Percentiles rank a stretch among this genome's conserved stretches.
phyloP scores from a whole-genome alignment of 768 basidiomycete species.

The Pleurotus pulmonarius region DNA sequence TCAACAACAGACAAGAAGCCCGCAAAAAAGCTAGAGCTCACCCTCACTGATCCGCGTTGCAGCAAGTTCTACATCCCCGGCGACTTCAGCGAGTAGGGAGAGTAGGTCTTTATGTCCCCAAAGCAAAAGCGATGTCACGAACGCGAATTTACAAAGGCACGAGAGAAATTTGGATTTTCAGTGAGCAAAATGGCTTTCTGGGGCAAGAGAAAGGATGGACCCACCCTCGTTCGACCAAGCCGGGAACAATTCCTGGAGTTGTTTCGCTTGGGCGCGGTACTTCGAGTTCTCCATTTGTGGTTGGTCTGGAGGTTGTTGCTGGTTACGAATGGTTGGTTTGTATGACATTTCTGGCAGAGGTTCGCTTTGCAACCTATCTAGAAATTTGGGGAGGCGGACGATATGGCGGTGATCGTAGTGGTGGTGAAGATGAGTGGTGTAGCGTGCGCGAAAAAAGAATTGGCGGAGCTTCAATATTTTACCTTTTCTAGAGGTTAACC shows the following conservation, averaged over 20 bases:
- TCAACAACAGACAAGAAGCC: background rate
- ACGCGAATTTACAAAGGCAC: background rate
- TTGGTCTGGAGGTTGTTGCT: constrained; percentile 29
- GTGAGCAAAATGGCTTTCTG: constrained; percentile 22
- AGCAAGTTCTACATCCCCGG: constrained; percentile 67
- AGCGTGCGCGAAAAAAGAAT: background rate
- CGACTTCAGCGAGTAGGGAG: constrained; percentile 62
- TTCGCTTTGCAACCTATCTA: background rate
- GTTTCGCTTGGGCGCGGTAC: constrained; percentile 49
- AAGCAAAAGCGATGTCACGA: background rate
- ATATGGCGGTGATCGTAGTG: background rate
- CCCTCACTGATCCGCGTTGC: constrained; percentile 77
- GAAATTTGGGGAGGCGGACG: background rate
- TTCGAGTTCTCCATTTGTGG: constrained; percentile 33
- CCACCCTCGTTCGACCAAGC: constrained; percentile 67
- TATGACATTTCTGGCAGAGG: constrained; percentile 34
- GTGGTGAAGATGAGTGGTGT: background rate
- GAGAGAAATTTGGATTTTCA: constrained; percentile 14
- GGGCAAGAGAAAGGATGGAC: constrained; percentile 12
- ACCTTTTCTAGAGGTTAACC: no score
- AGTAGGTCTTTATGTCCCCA: constrained; percentile 50
- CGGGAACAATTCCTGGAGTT: constrained; percentile 72
- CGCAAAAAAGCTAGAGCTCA: constrained; percentile 21
- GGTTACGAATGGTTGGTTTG: constrained; percentile 45
- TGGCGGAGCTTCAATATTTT: background rate